These are phyloP conservation scores for Linum trigynum DNA, from an alignment of 345 rosid species.

Conservation along the genomic window DNA sequence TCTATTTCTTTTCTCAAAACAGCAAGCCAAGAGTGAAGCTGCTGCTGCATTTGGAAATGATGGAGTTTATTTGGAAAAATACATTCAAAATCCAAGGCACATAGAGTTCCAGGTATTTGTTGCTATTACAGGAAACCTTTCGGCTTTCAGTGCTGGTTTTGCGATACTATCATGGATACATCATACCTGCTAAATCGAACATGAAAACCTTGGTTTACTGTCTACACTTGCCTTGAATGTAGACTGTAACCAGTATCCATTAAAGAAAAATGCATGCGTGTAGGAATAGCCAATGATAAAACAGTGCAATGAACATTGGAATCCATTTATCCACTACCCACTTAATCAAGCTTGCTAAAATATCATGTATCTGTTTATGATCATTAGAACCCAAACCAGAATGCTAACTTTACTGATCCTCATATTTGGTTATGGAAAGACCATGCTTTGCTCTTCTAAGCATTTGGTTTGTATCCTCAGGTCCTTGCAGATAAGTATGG, in stretches of 20 bases:
- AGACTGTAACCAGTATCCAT: too few species aligned
- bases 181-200: not conserved
- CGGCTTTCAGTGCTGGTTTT: not conserved
- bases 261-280: too few species aligned
- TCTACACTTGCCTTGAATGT: too few species aligned
- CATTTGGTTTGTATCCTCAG: constrained; percentile 33
- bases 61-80: constrained; percentile 94
- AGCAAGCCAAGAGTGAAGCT: constrained; percentile 99
- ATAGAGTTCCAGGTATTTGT: constrained; percentile 88
- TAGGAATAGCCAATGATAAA: too few species aligned
- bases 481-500: constrained; percentile 95
- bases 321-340: too few species aligned
- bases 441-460: constrained; percentile 4
- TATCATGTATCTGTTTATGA: not conserved
- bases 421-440: not conserved
- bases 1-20: constrained; percentile 15
- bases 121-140: not conserved
- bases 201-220: too few species aligned
- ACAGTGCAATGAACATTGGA: too few species aligned
- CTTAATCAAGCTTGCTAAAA: not conserved
- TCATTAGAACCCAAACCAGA: not conserved
- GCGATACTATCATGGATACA: not conserved
- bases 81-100: constrained; percentile 86
- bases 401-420: not conserved
- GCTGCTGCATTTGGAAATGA: constrained; percentile 99